A percentile compares a stretch with the other conserved stretches of the same genome.
These are phyloP conservation scores for Blastomyces percursus DNA, from an alignment of 2,329 filamentous ascomycete species.

Conservation along the genomic window DNA sequence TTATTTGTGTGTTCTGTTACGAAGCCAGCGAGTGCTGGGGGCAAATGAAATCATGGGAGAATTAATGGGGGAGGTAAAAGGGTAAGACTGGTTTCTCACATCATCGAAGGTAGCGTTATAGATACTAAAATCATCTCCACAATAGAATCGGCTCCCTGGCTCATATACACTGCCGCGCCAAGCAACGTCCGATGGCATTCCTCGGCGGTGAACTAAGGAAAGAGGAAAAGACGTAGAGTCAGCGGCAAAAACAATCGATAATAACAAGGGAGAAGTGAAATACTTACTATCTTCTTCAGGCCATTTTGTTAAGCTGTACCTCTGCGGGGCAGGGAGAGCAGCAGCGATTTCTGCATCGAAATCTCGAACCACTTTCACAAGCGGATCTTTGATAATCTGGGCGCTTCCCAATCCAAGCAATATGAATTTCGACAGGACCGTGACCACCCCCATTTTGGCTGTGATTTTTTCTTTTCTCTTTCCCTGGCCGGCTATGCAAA, in stretches of 20 bases:
- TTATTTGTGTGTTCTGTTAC: not conserved
- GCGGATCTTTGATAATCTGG: not conserved
- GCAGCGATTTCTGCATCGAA: not conserved
- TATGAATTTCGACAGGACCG: not conserved
- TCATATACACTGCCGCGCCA: not conserved
- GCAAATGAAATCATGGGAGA: not conserved
- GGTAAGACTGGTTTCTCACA: not conserved
- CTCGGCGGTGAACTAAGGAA: not conserved
- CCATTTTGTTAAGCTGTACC: not conserved
- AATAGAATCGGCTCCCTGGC: not conserved
- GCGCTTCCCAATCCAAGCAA: not conserved
- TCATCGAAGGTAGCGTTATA: not conserved
- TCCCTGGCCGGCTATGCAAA: not conserved
- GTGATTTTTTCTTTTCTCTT: not conserved
- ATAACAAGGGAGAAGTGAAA: not conserved
- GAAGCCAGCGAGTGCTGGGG: not conserved
- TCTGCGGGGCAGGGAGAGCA: not conserved
- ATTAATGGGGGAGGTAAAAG: not conserved
- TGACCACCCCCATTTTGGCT: not conserved
- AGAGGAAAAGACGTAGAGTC: not conserved
- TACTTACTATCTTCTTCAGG: not conserved
- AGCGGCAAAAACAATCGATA: not conserved
- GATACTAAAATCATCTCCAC: not conserved
- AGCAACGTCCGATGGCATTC: not conserved
- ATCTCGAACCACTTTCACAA: not conserved